Conservation (phyloP, 306 rosid genomes). For the Cercis canadensis region DNA sequence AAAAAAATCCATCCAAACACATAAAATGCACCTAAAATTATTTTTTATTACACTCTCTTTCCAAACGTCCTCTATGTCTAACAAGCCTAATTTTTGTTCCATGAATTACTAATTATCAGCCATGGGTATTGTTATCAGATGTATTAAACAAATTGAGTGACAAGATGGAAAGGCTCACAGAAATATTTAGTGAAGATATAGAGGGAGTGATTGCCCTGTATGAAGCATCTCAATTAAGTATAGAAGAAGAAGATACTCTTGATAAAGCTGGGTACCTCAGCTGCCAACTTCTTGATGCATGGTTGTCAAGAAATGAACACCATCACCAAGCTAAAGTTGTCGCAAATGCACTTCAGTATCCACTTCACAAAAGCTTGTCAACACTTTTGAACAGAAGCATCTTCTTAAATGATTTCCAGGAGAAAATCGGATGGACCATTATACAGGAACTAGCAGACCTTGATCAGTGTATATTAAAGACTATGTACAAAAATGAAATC, state of each 20-base stretch:
- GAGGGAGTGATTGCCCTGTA: conserved; percentile 29
- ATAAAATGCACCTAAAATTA: no score
- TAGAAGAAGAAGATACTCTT: conserved; percentile 47
- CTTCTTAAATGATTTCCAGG: conserved; percentile 9
- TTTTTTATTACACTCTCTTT: no score
- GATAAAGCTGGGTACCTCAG: conserved; percentile 38
- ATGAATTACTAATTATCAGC: no score
- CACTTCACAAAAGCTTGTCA: conserved; percentile 48
- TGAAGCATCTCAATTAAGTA: conserved; percentile 53
- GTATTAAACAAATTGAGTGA: no score
- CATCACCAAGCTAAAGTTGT: conserved; percentile 27
- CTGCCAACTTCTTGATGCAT: conserved; percentile 30
- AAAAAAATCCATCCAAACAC: no score
- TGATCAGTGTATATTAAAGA: conserved; percentile 38
- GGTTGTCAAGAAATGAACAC: conserved; percentile 24
- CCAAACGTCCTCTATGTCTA: no score
- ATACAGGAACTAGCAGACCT: conserved; percentile 38
- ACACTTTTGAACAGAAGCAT: conserved; percentile 38
- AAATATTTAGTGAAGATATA: conserved; percentile 24
- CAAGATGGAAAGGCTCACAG: no score
- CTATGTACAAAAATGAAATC: conserved; percentile 44
- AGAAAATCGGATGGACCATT: conserved; percentile 36
- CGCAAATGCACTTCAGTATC: conserved; percentile 31
- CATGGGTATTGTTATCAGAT: no score
- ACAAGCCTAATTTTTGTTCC: no score